phyloP scores from a whole-genome alignment of 495 filamentous ascomycete genomes.

The Letharia columbiana region DNA sequence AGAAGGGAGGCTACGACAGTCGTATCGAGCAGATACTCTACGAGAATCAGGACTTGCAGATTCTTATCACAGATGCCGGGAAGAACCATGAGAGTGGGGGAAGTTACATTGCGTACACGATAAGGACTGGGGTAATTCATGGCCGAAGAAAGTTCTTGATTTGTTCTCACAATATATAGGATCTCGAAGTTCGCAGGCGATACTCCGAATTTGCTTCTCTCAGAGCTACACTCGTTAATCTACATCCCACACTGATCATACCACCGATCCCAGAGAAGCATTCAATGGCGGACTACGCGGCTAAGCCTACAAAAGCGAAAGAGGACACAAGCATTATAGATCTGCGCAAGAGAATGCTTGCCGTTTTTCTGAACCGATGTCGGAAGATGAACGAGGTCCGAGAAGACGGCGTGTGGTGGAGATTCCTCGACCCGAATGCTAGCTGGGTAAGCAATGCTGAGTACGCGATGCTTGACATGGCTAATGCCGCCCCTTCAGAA shows the following conservation, averaged over 20 bases:
- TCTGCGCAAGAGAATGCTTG: slow-evolving; percentile 88
- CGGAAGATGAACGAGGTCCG: slow-evolving; percentile 85
- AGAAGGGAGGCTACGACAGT: slow-evolving; percentile 83
- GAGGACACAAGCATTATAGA: slow-evolving; percentile 96
- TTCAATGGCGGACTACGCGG: slow-evolving; percentile 95
- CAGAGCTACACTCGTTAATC: slow-evolving; percentile 72
- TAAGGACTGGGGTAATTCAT: slow-evolving; percentile 74
- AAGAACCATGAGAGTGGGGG: slow-evolving; percentile 89
- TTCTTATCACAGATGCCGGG: slow-evolving; percentile 85
- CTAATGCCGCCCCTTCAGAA: slow-evolving; percentile 45
- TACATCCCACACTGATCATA: slow-evolving; percentile 90
- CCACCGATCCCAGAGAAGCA: slow-evolving; percentile 98
- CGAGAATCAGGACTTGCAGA: slow-evolving; percentile 81
- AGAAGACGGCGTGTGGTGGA: slow-evolving; percentile 94
- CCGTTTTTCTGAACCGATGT: slow-evolving; percentile 90
- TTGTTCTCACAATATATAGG: slow-evolving; percentile 42
- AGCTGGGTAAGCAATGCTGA: slow-evolving; percentile 72
- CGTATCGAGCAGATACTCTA: slow-evolving; percentile 94
- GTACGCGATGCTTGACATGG: neutral
- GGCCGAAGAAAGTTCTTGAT: slow-evolving; percentile 14
- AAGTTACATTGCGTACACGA: slow-evolving; percentile 92
- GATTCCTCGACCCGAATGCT: slow-evolving; percentile 92
- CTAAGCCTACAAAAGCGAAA: slow-evolving; percentile 94
- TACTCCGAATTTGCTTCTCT: slow-evolving; percentile 98
- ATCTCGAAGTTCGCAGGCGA: slow-evolving; percentile 84